phyloP scores from a whole-genome alignment of 352 stramenopile species.

The Globisporangium okanoganense region DNA sequence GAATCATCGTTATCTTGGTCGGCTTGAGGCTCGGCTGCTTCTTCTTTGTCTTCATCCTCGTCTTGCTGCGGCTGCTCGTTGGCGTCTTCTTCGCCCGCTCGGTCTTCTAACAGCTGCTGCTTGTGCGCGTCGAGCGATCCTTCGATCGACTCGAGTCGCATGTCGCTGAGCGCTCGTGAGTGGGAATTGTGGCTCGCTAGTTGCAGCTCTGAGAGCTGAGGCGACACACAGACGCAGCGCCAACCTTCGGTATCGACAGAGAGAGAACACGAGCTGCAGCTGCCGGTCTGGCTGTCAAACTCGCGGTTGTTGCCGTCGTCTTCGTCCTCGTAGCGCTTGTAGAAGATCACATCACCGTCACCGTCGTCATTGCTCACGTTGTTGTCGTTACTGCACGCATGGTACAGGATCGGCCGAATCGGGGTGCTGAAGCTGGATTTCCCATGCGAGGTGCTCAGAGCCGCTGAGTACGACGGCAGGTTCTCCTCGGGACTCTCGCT shows the following conservation, averaged over 20 bases:
- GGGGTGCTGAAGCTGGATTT: background rate
- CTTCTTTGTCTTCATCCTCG: background rate
- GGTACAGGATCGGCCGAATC: slow-evolving; percentile 4
- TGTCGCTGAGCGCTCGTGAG: background rate
- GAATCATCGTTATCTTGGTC: background rate
- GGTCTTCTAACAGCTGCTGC: background rate
- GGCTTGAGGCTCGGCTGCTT: background rate
- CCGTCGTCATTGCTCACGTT: background rate
- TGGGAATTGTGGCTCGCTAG: slow-evolving; percentile 1
- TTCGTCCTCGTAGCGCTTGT: background rate
- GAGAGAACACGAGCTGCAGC: background rate
- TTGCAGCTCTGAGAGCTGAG: slow-evolving; percentile 11
- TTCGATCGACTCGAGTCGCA: slow-evolving; percentile 6
- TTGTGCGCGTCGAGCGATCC: background rate
- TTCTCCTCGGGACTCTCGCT: background rate
- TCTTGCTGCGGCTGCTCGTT: slow-evolving; percentile 2
- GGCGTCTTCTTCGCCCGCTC: background rate
- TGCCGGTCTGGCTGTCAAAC: background rate
- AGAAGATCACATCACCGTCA: slow-evolving; percentile 4
- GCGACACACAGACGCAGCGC: background rate
- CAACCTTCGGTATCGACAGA: background rate
- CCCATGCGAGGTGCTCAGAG: too few relatives aligned
- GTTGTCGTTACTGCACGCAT: background rate
- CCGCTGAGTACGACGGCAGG: background rate
- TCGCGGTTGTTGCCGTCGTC: slow-evolving; percentile 11